A percentile compares a stretch with the other conserved stretches of the same genome.
Evolutionary conservation across 306 rosid genomes (phyloP).

Genomic region (Ormosia emarginata): DNA sequence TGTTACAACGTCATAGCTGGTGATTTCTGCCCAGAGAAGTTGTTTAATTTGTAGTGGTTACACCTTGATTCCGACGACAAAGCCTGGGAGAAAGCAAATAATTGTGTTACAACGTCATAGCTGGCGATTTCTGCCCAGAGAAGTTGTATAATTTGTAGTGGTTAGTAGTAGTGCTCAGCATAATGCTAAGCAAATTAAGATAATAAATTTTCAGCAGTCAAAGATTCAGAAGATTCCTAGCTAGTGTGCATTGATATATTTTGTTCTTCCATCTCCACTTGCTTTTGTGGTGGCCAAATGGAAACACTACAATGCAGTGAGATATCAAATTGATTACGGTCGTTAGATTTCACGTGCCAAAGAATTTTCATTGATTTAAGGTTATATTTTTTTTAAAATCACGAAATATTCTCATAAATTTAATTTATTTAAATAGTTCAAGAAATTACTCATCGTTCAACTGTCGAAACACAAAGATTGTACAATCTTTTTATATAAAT

Average conservation of each 20-base stretch:
- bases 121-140: too few species aligned
- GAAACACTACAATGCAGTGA: background rate
- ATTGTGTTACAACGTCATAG: too few species aligned
- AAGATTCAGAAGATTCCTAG: background rate
- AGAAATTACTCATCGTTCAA: too few species aligned
- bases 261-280: background rate
- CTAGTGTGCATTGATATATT: background rate
- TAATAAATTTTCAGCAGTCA: background rate
- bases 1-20: background rate
- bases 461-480: too few species aligned
- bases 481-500: too few species aligned
- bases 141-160: background rate
- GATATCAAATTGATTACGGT: background rate
- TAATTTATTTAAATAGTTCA: too few species aligned
- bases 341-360: background rate
- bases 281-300: background rate
- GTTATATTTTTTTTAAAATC: too few species aligned
- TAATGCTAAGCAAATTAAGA: background rate
- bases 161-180: background rate
- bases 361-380: background rate
- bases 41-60: background rate
- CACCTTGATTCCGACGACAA: too few species aligned
- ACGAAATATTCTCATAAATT: too few species aligned
- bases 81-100: too few species aligned
- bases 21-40: background rate